phyloP scores from a whole-genome alignment of 306 rosid species.

The Bauhinia variegata region DNA sequence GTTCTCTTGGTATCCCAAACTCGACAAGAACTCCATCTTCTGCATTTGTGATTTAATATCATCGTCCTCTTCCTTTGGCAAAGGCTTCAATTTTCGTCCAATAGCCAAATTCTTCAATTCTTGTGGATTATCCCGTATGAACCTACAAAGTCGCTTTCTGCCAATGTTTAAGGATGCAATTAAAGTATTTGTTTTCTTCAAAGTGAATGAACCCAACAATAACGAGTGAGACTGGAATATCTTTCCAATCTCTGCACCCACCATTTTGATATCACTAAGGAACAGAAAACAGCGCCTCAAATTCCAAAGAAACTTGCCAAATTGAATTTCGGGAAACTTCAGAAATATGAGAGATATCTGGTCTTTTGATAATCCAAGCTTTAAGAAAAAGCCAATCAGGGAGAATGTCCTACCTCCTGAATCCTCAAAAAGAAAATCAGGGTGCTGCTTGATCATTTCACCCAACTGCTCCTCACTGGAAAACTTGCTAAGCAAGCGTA shows the following conservation, averaged over 20 bases:
- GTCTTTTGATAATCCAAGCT: conserved; percentile 56
- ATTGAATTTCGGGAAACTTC: conserved; percentile 58
- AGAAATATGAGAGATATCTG: conserved; percentile 52
- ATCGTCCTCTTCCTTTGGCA: conserved; percentile 39
- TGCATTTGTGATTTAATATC: conserved; percentile 23
- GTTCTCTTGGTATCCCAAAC: conserved; percentile 59
- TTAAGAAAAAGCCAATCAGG: conserved; percentile 59
- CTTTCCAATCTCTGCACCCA: conserved; percentile 53
- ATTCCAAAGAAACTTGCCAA: conserved; percentile 54
- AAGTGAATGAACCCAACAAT: conserved; percentile 56
- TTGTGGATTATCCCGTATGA: conserved; percentile 66
- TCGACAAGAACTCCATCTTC: conserved; percentile 64
- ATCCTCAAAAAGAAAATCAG: conserved; percentile 64
- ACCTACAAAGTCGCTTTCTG: conserved; percentile 53
- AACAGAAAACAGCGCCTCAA: conserved; percentile 52
- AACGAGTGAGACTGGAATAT: conserved; percentile 54
- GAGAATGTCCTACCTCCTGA: conserved; percentile 61
- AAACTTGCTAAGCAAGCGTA: conserved; percentile 49
- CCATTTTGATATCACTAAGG: conserved; percentile 66
- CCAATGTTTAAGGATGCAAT: conserved; percentile 72
- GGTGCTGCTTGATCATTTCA: conserved; percentile 37
- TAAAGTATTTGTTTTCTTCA: conserved; percentile 62
- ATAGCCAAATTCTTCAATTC: conserved; percentile 59
- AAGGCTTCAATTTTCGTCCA: conserved; percentile 52
- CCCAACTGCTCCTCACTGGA: conserved; percentile 48